Evolutionary conservation across 2,329 filamentous ascomycete species (phyloP), one percentile per base, ranked within the genome.

Genomic region (Coniella lustricola): DNA sequence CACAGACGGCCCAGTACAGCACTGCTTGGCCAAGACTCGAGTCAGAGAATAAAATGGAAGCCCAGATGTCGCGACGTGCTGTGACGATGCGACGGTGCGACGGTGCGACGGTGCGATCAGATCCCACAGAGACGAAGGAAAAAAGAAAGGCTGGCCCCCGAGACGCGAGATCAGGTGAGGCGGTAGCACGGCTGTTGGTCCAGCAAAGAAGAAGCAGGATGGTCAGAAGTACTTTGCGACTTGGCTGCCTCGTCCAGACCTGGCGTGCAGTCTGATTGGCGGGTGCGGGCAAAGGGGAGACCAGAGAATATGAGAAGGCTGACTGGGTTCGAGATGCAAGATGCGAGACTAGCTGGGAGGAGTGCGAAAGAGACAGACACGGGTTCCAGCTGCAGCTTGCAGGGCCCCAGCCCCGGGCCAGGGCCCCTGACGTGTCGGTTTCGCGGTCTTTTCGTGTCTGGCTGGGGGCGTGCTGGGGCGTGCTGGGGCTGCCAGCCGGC

Each of bases 341-440:
- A n/a, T n/a, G n/a, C n/a, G n/a, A n/a, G n/a, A n/a, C n/a, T n/a
- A n/a, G n/a, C n/a, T n/a, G n/a, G n/a, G n/a, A 17, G 29, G 22
- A 18, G 43, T n/a, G 34, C 29, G 34, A n/a, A 14, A 21, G 21
- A 21, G 16, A 38, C 7, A 18, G 36, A 18, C 17, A 9, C 13
- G 37, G 37, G 21, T 16, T 16, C n/a, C n/a, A n/a, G n/a, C n/a
- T n/a, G n/a, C 20, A 21, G 21, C 14, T 40, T 16, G 37, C 37
- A 40, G 52, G 55, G 52, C 55, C 51, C 59, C 60, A 57, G 50
- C 59, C 59, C 56, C 56, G 56, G 58, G 44, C 44, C 49, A 46
- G 49, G 44, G 42, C 38, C 37, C 45, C 35, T 38, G 50, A 52
- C 50, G 50, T 52, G 50, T 52, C 48, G 33, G 38, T 50, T 50